Base-by-base conservation (phyloP, 805 yeast genomes). In the Schizosaccharomyces pombe region DNA sequence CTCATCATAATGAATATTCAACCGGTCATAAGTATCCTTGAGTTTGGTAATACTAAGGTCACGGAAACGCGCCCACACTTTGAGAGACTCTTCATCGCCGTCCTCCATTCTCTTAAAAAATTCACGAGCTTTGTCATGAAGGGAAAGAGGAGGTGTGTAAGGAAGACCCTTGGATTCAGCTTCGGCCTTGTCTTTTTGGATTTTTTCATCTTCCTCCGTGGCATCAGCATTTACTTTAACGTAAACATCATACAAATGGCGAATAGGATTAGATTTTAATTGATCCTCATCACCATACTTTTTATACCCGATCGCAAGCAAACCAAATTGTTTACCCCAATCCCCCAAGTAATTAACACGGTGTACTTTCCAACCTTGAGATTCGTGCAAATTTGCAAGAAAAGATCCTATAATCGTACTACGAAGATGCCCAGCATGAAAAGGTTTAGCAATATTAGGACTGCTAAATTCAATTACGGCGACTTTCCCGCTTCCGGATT, bases 301-400 rank as follows among this genome's bases (percentile, higher is more conserved):
- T 56, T 78, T 76, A 67, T 81, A 91, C 52, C 96, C 99, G 58
- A 91, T 82, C 28, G 97, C 98, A 61, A 91, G 74, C 51, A 91
- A 57, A 68, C 98, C 99, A 64, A 89, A 91, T 72, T 91, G 99
- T 70, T 91, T 91, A 56, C 99, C 99, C 98, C 98, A 91, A 70
- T 91, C 99, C 63, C 99, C 99, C 60, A 91, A 74, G 69, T 91
- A 91, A 73, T 91, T 91, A 72, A 89, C 75, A 70, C 96, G 78
- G 60, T 75, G 70, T 49, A 91, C 98, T n/a, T 85, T 76, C 84
- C 89, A 91, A 52, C 97, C 98, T 56, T 80, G 72, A 60, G 77
- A 79, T 69, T 86, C 95, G 65, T 91, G 84, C 66, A 91, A 73
- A 68, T 87, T 89, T 43, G 95, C 70, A 52, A 91, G 67, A 71